A percentile compares a stretch with the other conserved stretches of the same genome.
Evolutionary conservation across 225 moss, liverwort and hornwort species (phyloP).

Genomic region (Polytrichum commune): DNA sequence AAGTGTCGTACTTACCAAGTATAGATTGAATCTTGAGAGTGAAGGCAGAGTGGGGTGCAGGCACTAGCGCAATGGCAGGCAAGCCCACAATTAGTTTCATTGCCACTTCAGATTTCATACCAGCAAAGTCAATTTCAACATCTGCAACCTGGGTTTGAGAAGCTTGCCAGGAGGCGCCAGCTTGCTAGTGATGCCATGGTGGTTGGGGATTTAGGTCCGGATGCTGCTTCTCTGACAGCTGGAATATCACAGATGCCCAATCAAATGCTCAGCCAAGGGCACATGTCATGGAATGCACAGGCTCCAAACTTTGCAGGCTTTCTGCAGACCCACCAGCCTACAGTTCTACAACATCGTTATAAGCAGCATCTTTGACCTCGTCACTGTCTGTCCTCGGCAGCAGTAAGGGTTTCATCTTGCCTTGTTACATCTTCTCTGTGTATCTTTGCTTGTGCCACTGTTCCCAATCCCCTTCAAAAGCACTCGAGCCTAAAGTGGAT

Average conservation of each 20-base stretch:
- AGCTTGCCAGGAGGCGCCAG: slow-evolving; percentile 38
- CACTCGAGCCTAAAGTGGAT: not conserved
- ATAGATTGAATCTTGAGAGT: slow-evolving; percentile 44
- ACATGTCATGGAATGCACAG: slow-evolving; percentile 52
- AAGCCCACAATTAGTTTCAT: slow-evolving; percentile 40
- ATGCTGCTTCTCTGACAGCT: slow-evolving; percentile 23
- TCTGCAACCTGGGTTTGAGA: slow-evolving; percentile 45
- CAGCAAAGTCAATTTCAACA: slow-evolving; percentile 49
- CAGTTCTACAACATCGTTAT: slow-evolving; percentile 47
- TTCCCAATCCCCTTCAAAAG: not conserved
- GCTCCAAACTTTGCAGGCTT: slow-evolving; percentile 36
- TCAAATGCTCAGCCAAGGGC: slow-evolving; percentile 44
- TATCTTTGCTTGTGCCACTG: not conserved
- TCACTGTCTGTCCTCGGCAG: slow-evolving; percentile 52
- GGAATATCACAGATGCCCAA: slow-evolving; percentile 47
- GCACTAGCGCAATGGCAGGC: slow-evolving; percentile 45
- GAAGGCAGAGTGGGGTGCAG: slow-evolving; percentile 57
- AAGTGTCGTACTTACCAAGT: slow-evolving; percentile 9
- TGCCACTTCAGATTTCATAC: slow-evolving; percentile 33
- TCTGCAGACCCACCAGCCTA: slow-evolving; percentile 45
- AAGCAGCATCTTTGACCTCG: slow-evolving; percentile 72
- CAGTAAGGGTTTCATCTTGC: slow-evolving; percentile 22
- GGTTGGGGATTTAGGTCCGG: slow-evolving; percentile 33
- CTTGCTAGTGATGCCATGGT: slow-evolving; percentile 31
- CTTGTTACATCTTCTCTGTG: not conserved